These are phyloP conservation scores for Carex sylvatica DNA, from an alignment of 202 grass and related monocot genomes.

Conservation along the genomic window DNA sequence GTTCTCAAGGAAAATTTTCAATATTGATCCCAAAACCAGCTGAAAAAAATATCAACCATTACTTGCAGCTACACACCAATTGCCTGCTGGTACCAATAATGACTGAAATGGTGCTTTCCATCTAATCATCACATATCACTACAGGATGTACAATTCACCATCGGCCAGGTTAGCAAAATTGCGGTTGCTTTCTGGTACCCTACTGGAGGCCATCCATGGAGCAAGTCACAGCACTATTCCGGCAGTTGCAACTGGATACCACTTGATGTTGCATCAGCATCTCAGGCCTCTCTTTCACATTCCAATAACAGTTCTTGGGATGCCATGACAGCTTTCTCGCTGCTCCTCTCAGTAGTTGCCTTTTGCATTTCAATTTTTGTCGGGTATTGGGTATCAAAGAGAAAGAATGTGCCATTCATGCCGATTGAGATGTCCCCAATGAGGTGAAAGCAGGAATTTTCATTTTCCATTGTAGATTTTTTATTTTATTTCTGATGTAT, in stretches of 20 bases:
- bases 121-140: constrained; percentile 8
- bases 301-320: constrained; percentile 74
- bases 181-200: constrained; percentile 97
- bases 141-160: constrained; percentile 95
- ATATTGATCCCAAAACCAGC: background rate
- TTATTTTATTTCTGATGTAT: background rate
- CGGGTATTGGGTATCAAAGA: constrained; percentile 75
- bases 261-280: constrained; percentile 66
- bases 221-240: constrained; percentile 76
- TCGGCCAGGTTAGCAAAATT: constrained; percentile 68
- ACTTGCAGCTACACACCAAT: background rate
- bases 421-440: constrained; percentile 45
- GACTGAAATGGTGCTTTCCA: background rate
- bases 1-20: background rate
- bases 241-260: constrained; percentile 85
- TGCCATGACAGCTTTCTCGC: constrained; percentile 62
- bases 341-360: constrained; percentile 83
- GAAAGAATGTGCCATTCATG: constrained; percentile 58
- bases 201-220: constrained; percentile 58
- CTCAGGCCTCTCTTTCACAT: constrained; percentile 35
- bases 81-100: background rate
- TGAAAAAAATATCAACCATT: background rate
- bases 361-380: constrained; percentile 69
- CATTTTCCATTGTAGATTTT: background rate
- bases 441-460: constrained; percentile 4